A percentile compares a stretch with the other conserved stretches of the same genome.
Evolutionary conservation across 1,284 basidiomycete genomes (phyloP).

Genomic region (Testicularia cyperi): DNA sequence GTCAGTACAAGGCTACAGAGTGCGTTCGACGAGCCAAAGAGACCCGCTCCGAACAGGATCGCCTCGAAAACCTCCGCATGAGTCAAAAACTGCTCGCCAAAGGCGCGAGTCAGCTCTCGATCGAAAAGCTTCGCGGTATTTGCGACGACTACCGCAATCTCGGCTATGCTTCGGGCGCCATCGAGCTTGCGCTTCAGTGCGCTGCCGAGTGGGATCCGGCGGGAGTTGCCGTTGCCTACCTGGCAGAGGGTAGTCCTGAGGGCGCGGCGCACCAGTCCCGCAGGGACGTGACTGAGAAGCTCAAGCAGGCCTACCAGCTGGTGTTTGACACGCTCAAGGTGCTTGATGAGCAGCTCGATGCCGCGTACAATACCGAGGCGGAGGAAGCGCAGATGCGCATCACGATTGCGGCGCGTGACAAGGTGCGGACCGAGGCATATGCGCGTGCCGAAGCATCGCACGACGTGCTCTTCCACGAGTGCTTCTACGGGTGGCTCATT

Average conservation of each 20-base stretch:
- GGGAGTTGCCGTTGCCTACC: slow-evolving; percentile 62
- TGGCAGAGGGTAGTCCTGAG: slow-evolving; percentile 69
- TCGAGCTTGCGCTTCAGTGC: slow-evolving; percentile 82
- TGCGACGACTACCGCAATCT: slow-evolving; percentile 82
- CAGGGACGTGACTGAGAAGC: slow-evolving; percentile 64
- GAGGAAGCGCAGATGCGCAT: slow-evolving; percentile 49
- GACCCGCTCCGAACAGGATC: slow-evolving; percentile 67
- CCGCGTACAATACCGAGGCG: slow-evolving; percentile 30
- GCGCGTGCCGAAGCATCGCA: slow-evolving; percentile 71
- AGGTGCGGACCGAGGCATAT: slow-evolving; percentile 41
- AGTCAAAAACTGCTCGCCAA: slow-evolving; percentile 73
- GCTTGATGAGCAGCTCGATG: slow-evolving; percentile 68
- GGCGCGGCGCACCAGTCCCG: slow-evolving; percentile 67
- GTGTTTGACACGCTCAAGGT: slow-evolving; percentile 71
- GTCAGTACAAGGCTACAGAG: slow-evolving; percentile 97
- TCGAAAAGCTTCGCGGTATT: slow-evolving; percentile 81
- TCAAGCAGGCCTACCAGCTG: slow-evolving; percentile 69
- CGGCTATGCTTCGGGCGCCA: slow-evolving; percentile 78
- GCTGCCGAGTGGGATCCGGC: slow-evolving; percentile 77
- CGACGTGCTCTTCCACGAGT: slow-evolving; percentile 92
- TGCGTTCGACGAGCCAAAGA: slow-evolving; percentile 86
- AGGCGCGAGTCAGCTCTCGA: slow-evolving; percentile 78
- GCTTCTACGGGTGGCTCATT: slow-evolving; percentile 91
- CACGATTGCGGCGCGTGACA: slow-evolving; percentile 48
- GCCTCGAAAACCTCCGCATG: slow-evolving; percentile 19